Base-by-base conservation (phyloP, 208 protist species). In the Leishmania tropica region DNA sequence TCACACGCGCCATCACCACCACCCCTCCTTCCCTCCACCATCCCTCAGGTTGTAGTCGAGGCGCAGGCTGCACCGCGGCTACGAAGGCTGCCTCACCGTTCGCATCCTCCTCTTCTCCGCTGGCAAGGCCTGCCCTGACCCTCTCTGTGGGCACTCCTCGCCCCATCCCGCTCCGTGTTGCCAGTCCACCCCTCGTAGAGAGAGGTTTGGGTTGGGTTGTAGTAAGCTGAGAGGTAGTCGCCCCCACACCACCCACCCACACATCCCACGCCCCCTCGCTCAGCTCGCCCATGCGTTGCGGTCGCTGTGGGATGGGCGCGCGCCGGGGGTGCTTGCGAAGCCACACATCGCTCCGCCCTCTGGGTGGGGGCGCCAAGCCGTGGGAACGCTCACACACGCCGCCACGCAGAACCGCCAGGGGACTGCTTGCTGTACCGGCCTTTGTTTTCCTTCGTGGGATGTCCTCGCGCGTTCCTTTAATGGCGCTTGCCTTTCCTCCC, bases 401-500 rank as follows among this genome's bases (percentile, higher is more conserved):
- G 10, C 17, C 65, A 47, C 37, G n/a, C 65, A 71, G 31, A 15
- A 54, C 15, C 2, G 51, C 51, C 51, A 54, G 1, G 51, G 15
- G 51, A 13, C 51, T 54, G 51, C 51, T 21, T 54, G 51, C 15
- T 6, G 51, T 19, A 15, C 51, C 51, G 15, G 11, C 19, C 42
- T n/a, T 48, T 40, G 17, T 13, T 76, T 31, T 76, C 45, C 48
- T 17, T 5, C 11, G 24, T 48, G 21, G 13, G 4, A 5, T 51
- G 72, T 77, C 56, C 56, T n/a, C 21, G 24, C 73, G 7, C 45
- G 51, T 21, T 54, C 1, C 48, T 8, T 35, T 24, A 70, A 37
- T 53, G 51, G n/a, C 51, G 42, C 24, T 79, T 86, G 1, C 81
- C 85, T 58, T 91, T 90, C 74, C 80, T 90, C 0, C 86, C 86